Base-by-base conservation (phyloP, 139 green algal genomes). In the Astrephomene gubernaculifera region DNA sequence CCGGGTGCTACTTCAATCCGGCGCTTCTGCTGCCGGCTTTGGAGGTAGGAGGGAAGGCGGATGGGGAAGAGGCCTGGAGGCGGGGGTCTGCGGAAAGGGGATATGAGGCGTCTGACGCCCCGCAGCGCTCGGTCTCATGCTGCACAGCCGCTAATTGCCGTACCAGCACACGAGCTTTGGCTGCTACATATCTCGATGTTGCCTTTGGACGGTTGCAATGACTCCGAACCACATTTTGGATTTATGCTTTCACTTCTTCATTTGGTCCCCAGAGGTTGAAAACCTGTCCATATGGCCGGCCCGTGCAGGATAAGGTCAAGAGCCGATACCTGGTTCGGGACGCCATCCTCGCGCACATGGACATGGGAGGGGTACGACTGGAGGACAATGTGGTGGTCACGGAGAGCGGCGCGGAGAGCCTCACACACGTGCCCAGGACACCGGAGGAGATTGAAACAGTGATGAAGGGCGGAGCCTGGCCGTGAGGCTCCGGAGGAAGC, bases 351-450 rank as follows among this genome's bases (percentile, higher is more conserved):
- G 45, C 54, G 4, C 81, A 85, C 76, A 57, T 93, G 80, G 9
- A 44, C 2, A 2, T 80, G 31, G 72, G 79, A 0, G 88, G 88
- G 1, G 96, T 98, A 24, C 86, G 96, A 14, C 76, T 98, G 1
- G 96, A 99, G 81, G 96, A 98, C 80, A 96, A 99, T 71, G 89
- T 99, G 25, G 33, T 99, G 27, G 81, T 99, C 38, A 97, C 94
- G 25, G 87, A 89, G 27, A 44, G 29, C 29, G 76, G 96, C 8
- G 36, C 44, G 6, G 85, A 92, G 73, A 94, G 82, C 31, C 86
- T 99, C 52, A 98, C 94, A 8, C 81, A 94, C 31, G 94, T 98
- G 57, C 96, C 96, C 0, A 79, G 96, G 1, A 90, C 86, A 0
- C 72, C 94, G 4, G 89, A 92, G 52, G 96, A 98, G 19, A 86